These are phyloP conservation scores for Colletotrichum brevisporum DNA, from an alignment of 2,329 filamentous ascomycete species.

Conservation along the genomic window DNA sequence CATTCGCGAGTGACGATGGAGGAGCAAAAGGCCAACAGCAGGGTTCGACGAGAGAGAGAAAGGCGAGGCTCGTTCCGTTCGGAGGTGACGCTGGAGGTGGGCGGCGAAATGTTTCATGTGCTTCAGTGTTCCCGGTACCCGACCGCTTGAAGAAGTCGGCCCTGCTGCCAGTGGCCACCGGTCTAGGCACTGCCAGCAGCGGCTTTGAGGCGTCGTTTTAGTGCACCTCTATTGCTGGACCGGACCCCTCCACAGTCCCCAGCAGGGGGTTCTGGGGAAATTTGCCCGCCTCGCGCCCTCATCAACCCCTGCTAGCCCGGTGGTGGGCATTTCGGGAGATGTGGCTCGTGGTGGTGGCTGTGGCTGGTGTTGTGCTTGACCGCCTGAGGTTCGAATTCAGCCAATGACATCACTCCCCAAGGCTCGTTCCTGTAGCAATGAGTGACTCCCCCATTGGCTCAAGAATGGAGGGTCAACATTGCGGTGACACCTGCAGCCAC, in stretches of 20 bases:
- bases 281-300: neutral
- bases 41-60: neutral
- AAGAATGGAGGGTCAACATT: neutral
- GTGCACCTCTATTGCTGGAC: neutral
- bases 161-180: too few species aligned
- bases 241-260: conserved; percentile 11
- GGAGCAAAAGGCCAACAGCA: neutral
- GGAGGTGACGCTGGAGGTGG: conserved; percentile 9
- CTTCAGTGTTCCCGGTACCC: conserved; percentile 8
- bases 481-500: conserved; percentile 15
- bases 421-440: conserved; percentile 27
- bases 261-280: conserved; percentile 26
- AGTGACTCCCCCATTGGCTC: neutral
- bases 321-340: neutral
- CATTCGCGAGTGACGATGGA: neutral
- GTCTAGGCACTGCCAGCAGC: neutral
- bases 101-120: conserved; percentile 36
- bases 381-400: neutral
- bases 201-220: conserved; percentile 1
- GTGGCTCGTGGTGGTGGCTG: conserved; percentile 1
- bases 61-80: conserved; percentile 1
- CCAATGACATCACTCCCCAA: conserved; percentile 26
- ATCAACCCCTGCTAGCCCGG: neutral
- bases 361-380: neutral
- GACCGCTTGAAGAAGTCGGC: conserved; percentile 22